Evolutionary conservation across 129 eudicot species (phyloP), one percentile per base, ranked within the genome.

Genomic region (Pittosporum tobira): DNA sequence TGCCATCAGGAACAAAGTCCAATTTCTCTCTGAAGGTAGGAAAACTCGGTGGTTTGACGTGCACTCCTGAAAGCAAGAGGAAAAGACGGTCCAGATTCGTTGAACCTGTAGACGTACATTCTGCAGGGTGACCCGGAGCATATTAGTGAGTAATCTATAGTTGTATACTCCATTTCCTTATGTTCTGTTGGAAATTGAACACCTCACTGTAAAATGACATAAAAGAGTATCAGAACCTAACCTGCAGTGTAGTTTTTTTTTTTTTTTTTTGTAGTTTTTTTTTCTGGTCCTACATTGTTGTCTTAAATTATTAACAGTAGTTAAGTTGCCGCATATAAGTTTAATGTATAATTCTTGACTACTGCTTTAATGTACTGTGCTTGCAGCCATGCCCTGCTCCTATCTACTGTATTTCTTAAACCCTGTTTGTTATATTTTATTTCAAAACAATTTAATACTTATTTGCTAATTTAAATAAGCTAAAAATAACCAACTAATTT

Each of bases 51-150:
- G 68, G 74, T 20, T 2, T 56, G 27, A 63, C 82, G 71, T 71
- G 83, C 61, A 71, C 82, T 7, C 88, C 94, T 13, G 81, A 78
- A 40, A 57, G 93, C 57, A 89, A 85, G 75, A 73, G 82, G 73
- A 78, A 94, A 56, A 73, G 88, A 59, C 68, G 81, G 76, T 77
- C 85, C 27, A 71, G 76, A 62, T 6, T 79, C 51, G 68, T 76
- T 64, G 79, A 77, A 50, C 75, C 81, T 0, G 65, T 67, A 18
- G 80, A 74, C 62, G 46, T 80, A 48, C 66, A 60, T 51, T 73
- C 78, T 48, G 63, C 77, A 54, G 68, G 85, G 55, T 79, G 77
- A 79, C 65, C 26, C 4, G 57, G 21, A 27, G 47, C 11, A 20
- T 40, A 26, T 28, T 47, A 10, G 23, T 16, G 26, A 30, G 61